These are phyloP conservation scores for Basidiobolus heterosporus DNA, from an alignment of 371 early-diverging fungal genomes.

Conservation along the genomic window DNA sequence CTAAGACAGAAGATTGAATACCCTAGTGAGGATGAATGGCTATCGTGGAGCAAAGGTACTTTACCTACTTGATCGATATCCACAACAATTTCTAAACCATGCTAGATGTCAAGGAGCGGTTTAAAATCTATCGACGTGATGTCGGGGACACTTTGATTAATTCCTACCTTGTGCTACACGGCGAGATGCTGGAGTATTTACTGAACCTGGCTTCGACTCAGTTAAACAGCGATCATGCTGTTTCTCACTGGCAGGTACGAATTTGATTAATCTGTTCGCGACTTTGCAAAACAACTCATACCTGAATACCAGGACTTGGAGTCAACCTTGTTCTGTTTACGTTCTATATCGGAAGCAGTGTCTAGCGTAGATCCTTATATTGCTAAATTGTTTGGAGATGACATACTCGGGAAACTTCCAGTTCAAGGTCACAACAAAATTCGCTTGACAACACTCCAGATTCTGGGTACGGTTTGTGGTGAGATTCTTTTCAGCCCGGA, in stretches of 20 bases:
- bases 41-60: slow-evolving; percentile 37
- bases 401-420: slow-evolving; percentile 30
- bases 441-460: slow-evolving; percentile 23
- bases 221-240: slow-evolving; percentile 13
- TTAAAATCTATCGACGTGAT: slow-evolving; percentile 51
- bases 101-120: slow-evolving; percentile 36
- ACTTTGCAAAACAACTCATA: slow-evolving; percentile 4
- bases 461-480: slow-evolving; percentile 22
- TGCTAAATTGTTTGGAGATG: slow-evolving; percentile 35
- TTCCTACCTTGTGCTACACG: slow-evolving; percentile 47
- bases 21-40: slow-evolving; percentile 36
- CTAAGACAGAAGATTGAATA: slow-evolving; percentile 31
- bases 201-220: slow-evolving; percentile 27
- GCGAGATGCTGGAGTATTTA: slow-evolving; percentile 35
- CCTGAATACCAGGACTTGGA: slow-evolving; percentile 25
- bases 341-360: slow-evolving; percentile 53
- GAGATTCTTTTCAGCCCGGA: background rate
- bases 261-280: too few relatives aligned
- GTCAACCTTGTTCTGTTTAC: slow-evolving; percentile 40
- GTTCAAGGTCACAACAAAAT: slow-evolving; percentile 16
- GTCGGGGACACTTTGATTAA: slow-evolving; percentile 56
- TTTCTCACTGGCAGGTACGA: slow-evolving; percentile 13
- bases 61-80: background rate
- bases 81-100: background rate
- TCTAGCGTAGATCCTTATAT: slow-evolving; percentile 29